Conservation (phyloP, 768 basidiomycete genomes). For the Tulasnella sp. region DNA sequence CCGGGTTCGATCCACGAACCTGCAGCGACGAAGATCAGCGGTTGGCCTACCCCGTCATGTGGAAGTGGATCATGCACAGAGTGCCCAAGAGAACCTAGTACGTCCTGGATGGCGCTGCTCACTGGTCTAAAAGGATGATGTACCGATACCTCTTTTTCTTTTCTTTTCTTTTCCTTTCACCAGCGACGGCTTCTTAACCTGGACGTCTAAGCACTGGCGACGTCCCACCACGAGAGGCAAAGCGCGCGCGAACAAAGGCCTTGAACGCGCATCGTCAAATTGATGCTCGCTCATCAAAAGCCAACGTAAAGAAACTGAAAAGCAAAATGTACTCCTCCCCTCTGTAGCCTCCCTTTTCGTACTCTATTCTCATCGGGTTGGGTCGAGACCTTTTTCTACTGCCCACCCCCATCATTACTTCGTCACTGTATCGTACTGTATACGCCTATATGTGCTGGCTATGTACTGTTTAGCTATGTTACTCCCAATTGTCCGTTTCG, state of each 20-base stretch:
- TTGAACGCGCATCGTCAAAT: neutral
- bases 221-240: neutral
- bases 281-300: neutral
- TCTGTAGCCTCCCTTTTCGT: neutral
- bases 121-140: neutral
- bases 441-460: neutral
- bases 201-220: neutral
- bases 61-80: neutral
- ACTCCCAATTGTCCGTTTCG: neutral
- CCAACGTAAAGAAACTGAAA: neutral
- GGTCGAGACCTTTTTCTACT: neutral
- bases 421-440: neutral
- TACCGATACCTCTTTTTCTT: neutral
- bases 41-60: neutral
- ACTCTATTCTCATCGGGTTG: no score
- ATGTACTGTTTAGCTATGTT: neutral
- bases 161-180: neutral
- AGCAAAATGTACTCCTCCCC: neutral
- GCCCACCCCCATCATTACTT: neutral
- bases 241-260: neutral
- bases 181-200: neutral
- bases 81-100: neutral
- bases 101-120: neutral
- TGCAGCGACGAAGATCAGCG: neutral
- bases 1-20: neutral